Conservation (phyloP, 345 rosid species). For the Abelmoschus esculentus region DNA sequence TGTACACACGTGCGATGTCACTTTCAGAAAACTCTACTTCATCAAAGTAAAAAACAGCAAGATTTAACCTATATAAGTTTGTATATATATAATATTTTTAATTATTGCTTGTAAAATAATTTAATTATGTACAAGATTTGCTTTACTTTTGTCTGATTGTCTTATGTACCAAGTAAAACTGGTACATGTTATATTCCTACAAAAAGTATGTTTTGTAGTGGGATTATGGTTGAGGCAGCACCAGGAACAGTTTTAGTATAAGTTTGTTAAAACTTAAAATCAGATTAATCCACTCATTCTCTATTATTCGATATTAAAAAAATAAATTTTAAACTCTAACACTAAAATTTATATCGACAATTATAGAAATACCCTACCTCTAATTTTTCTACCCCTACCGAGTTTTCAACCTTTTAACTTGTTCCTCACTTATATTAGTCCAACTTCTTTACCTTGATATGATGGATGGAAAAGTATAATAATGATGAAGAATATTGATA, state of each 20-base stretch:
- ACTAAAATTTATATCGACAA: no score
- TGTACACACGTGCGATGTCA: constrained; percentile 22
- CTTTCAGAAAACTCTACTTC: constrained; percentile 27
- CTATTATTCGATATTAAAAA: no score
- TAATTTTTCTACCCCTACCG: no score
- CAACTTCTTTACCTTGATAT: no score
- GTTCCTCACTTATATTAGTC: no score
- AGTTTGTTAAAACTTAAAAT: background rate
- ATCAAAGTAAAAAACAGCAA: background rate
- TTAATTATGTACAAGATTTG: background rate
- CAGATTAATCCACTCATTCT: no score
- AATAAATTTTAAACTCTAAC: no score
- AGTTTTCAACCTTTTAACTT: no score
- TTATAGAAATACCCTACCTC: no score
- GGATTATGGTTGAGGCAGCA: background rate
- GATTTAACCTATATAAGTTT: no score
- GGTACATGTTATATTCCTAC: background rate
- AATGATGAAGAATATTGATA: background rate
- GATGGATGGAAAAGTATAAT: no score
- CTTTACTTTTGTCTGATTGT: constrained; percentile 1
- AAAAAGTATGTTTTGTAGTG: background rate
- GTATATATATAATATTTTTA: background rate
- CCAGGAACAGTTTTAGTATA: no score
- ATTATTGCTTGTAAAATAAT: background rate
- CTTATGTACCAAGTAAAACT: constrained; percentile 11